A percentile compares a stretch with the other conserved stretches of the same genome.
Evolutionary conservation across 768 basidiomycete species (phyloP).

Genomic region (Ramaria sp.): DNA sequence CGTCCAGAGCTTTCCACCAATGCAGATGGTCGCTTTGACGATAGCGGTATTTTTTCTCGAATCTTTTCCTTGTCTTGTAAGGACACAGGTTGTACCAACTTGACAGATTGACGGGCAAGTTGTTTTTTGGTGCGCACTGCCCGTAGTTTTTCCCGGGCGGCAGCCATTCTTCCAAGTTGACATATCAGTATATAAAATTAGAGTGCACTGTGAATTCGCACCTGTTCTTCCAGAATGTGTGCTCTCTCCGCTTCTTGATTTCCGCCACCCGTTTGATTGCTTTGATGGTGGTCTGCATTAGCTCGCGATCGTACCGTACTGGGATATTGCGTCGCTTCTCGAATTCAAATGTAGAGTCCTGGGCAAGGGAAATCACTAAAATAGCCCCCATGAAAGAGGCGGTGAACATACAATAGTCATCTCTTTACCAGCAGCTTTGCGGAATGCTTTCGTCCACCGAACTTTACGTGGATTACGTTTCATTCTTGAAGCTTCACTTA

Average conservation of each 20-base stretch:
- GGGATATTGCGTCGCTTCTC: slow-evolving; percentile 98
- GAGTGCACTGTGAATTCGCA: slow-evolving; percentile 18
- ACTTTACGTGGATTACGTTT: slow-evolving; percentile 99
- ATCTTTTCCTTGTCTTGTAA: slow-evolving; percentile 24
- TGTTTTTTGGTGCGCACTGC: slow-evolving; percentile 58
- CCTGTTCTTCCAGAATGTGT: slow-evolving; percentile 95
- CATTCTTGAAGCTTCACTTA: slow-evolving; percentile 68
- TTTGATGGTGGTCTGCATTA: slow-evolving; percentile 85
- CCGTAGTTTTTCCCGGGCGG: slow-evolving; percentile 66
- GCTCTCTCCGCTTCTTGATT: slow-evolving; percentile 82
- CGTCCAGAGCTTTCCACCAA: slow-evolving; percentile 76
- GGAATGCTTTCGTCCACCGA: slow-evolving; percentile 98
- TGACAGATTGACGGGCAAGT: slow-evolving; percentile 44
- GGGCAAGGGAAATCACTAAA: neutral
- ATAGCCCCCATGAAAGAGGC: neutral
- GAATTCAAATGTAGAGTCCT: slow-evolving; percentile 99
- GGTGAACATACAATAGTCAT: slow-evolving; percentile 83
- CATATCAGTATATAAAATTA: slow-evolving; percentile 2
- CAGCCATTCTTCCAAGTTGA: slow-evolving; percentile 57
- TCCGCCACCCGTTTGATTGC: slow-evolving; percentile 94
- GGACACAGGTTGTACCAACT: slow-evolving; percentile 53
- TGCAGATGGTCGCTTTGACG: slow-evolving; percentile 53
- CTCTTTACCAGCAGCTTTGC: slow-evolving; percentile 97
- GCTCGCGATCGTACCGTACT: slow-evolving; percentile 90
- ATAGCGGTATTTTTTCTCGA: slow-evolving; percentile 71